Base-by-base conservation (phyloP, 2,329 filamentous ascomycete genomes). In the Metarhizium anisopliae region DNA sequence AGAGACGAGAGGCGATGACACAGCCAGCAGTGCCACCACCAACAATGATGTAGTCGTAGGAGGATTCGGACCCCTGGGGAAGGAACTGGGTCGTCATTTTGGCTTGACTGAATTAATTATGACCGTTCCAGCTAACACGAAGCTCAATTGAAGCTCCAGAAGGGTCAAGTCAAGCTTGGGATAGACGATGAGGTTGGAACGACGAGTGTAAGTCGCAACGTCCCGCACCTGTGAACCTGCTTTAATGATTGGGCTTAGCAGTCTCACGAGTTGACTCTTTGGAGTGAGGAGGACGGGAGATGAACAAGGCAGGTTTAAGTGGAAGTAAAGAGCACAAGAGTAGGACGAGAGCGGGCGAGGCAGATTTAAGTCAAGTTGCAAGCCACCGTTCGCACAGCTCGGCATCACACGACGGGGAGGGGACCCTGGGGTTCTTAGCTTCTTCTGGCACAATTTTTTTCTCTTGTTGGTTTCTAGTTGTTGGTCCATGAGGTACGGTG, bases 1-100 rank as follows among this genome's bases (percentile, higher is more conserved):
- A 85, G 59, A 95, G 80, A 53, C 90, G 84, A 54, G 87, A 85
- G 55, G 88, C 90, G 64, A 94, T 82, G 58, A 94, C 89, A 74
- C 89, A 94, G 71, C 90, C 90, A 51, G 90, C 89, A 52, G 90
- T 94, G 67, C 90, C 90, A 60, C 90, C 90, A 61, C 90, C 90
- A 52, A 94, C 87, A 63, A 94, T 83, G 70, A 94, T 80, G 76
- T 92, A 94, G 80, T 94, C 89, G 73, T 84, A 94, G 74, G 77
- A 78, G 72, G 85, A 77, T 66, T 79, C 78, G 62, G 87, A 84
- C 66, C 80, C 74, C 60, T 81, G 70, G 51, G 86, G 78, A 60
- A 92, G 78, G 56, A 83, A 75, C 61, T 80, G 84, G 60, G 87
- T 92, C 53, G 87, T 89, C 79, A 84, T 85, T 61, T 63, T 79